A percentile compares a stretch with the other conserved stretches of the same genome.
Conservation (phyloP, 257 asterid genomes). For the Scutellaria baicalensis region DNA sequence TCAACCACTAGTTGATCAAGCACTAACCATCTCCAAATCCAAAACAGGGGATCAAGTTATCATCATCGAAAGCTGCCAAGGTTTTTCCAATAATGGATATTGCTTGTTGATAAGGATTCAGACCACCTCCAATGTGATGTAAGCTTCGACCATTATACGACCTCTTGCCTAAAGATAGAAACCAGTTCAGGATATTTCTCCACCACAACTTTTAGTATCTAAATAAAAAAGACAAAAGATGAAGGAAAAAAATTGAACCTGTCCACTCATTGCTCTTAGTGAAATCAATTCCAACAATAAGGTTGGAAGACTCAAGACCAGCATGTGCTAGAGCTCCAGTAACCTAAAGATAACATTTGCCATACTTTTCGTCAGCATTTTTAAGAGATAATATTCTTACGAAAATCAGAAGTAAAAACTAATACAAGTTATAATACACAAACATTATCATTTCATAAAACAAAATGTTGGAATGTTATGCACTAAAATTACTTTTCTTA, state of each 20-base stretch:
- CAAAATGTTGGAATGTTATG: background rate
- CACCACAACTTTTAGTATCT: background rate
- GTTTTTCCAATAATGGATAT: constrained; percentile 92
- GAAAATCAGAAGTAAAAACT: background rate
- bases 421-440: background rate
- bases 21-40: constrained; percentile 92
- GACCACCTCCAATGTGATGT: constrained; percentile 61
- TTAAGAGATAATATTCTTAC: background rate
- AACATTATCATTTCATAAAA: background rate
- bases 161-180: constrained; percentile 52
- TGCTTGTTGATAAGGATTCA: constrained; percentile 85
- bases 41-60: constrained; percentile 87
- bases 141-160: constrained; percentile 63
- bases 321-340: constrained; percentile 83
- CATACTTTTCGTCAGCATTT: background rate
- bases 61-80: constrained; percentile 87
- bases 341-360: constrained; percentile 41
- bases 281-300: constrained; percentile 87
- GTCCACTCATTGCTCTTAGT: constrained; percentile 99
- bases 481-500: background rate
- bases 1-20: constrained; percentile 3
- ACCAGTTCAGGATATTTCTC: constrained; percentile 21
- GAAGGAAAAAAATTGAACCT: constrained; percentile 30
- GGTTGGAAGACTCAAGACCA: constrained; percentile 94
- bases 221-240: background rate